phyloP scores from a whole-genome alignment of 768 basidiomycete genomes.

The Auricularia heimuer region DNA sequence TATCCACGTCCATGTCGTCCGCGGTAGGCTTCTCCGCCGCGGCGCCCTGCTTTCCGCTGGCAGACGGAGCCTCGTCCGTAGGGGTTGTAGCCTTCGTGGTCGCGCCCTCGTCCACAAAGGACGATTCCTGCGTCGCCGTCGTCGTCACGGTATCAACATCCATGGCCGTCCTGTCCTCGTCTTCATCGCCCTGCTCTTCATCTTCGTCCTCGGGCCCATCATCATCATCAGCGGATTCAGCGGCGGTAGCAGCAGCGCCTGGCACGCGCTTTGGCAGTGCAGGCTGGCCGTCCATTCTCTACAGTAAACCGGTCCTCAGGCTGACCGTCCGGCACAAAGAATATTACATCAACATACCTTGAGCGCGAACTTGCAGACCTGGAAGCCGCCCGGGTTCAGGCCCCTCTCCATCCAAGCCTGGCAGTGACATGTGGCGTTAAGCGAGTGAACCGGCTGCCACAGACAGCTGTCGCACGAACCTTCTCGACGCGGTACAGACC shows the following conservation, averaged over 20 bases:
- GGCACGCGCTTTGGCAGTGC: conserved; percentile 30
- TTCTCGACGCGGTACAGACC: conserved; percentile 65
- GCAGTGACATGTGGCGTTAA: conserved; percentile 6
- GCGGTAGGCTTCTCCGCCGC: too few species aligned
- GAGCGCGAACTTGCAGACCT: conserved; percentile 82
- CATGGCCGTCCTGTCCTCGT: neutral
- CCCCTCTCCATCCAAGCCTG: conserved; percentile 73
- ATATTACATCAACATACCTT: conserved; percentile 37
- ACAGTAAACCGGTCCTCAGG: neutral
- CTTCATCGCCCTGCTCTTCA: neutral
- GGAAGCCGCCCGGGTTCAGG: conserved; percentile 52
- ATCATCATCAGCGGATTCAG: conserved; percentile 14
- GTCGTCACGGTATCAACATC: neutral
- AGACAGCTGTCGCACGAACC: conserved; percentile 8
- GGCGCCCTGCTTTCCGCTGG: too few species aligned
- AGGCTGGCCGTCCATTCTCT: conserved; percentile 51
- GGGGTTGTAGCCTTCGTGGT: too few species aligned
- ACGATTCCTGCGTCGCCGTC: too few species aligned
- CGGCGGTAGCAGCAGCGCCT: conserved; percentile 5
- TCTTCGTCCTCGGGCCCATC: conserved; percentile 13
- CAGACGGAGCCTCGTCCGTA: too few species aligned
- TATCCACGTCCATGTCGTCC: too few species aligned
- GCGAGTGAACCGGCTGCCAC: neutral
- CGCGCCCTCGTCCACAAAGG: too few species aligned
- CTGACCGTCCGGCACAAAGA: neutral